These are phyloP conservation scores for Fusarium liriodendri DNA, from an alignment of 2,329 filamentous ascomycete genomes.

Conservation along the genomic window DNA sequence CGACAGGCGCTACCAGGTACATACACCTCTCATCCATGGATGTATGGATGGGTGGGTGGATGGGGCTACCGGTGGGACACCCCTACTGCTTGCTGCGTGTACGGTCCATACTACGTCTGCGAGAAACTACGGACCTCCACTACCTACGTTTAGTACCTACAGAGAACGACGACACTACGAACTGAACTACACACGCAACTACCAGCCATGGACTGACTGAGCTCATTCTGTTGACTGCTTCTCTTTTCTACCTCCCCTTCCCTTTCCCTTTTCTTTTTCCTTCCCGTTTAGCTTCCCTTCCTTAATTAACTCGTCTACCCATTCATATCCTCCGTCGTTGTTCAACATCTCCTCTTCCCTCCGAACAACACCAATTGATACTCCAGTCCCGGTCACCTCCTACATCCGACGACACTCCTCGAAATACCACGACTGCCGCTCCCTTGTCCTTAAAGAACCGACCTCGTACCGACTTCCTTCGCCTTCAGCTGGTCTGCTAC, in stretches of 20 bases:
- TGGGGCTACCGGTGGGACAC: slow-evolving; percentile 31
- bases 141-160: slow-evolving; percentile 3
- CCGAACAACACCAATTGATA: slow-evolving; percentile 21
- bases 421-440: slow-evolving; percentile 1
- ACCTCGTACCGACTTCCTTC: slow-evolving; percentile 17
- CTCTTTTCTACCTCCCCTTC: slow-evolving; percentile 28
- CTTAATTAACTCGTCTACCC: slow-evolving; percentile 2
- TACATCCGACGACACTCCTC: slow-evolving; percentile 11
- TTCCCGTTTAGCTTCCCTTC: slow-evolving; percentile 20
- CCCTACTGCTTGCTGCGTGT: slow-evolving; percentile 24
- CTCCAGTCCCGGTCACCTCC: slow-evolving; percentile 13
- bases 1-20: slow-evolving; percentile 3
- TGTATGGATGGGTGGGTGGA: not conserved
- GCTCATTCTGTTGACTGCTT: slow-evolving; percentile 34
- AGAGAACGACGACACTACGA: slow-evolving; percentile 35
- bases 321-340: slow-evolving; percentile 10
- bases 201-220: slow-evolving; percentile 46
- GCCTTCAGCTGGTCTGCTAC: slow-evolving; percentile 21
- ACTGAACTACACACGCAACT: slow-evolving; percentile 42
- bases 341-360: slow-evolving; percentile 11
- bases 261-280: slow-evolving; percentile 21
- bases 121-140: slow-evolving; percentile 33
- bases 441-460: slow-evolving; percentile 9
- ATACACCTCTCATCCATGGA: not conserved
- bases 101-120: slow-evolving; percentile 11